These are phyloP conservation scores for Podosphaera xanthii DNA, from an alignment of 2,329 filamentous ascomycete species.

Conservation along the genomic window DNA sequence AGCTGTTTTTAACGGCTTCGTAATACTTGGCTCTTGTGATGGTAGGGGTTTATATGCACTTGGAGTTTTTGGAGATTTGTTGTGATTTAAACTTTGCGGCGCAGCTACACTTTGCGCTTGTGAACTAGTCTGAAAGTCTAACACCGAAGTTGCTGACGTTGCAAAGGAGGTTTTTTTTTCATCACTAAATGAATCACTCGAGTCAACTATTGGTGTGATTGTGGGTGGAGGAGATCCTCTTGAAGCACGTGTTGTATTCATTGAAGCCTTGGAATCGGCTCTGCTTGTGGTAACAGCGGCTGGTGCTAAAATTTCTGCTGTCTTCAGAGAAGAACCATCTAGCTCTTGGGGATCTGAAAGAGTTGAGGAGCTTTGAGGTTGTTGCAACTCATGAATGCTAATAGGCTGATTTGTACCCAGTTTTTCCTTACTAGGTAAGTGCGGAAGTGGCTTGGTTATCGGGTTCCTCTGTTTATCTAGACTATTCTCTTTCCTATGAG, in stretches of 20 bases:
- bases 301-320: background rate
- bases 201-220: slow-evolving; percentile 66
- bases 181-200: slow-evolving; percentile 44
- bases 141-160: slow-evolving; percentile 71
- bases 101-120: slow-evolving; percentile 56
- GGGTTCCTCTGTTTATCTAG: background rate
- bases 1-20: slow-evolving; percentile 82
- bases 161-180: slow-evolving; percentile 85
- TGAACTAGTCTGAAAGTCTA: slow-evolving; percentile 57
- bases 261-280: slow-evolving; percentile 67
- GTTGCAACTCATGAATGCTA: slow-evolving; percentile 18
- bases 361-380: slow-evolving; percentile 28
- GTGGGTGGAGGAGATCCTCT: slow-evolving; percentile 86
- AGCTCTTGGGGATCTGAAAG: slow-evolving; percentile 6
- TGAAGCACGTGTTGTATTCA: slow-evolving; percentile 75
- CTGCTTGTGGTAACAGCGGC: slow-evolving; percentile 29
- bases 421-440: slow-evolving; percentile 52
- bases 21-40: slow-evolving; percentile 17
- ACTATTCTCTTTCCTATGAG: background rate
- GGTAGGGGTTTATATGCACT: slow-evolving; percentile 12
- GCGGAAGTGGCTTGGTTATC: slow-evolving; percentile 21
- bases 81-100: slow-evolving; percentile 59
- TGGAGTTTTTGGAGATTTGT: slow-evolving; percentile 26
- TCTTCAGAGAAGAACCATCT: slow-evolving; percentile 4
- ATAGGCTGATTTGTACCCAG: slow-evolving; percentile 41